Conservation (phyloP, 2,329 filamentous ascomycete species). For the Talaromyces sp. region DNA sequence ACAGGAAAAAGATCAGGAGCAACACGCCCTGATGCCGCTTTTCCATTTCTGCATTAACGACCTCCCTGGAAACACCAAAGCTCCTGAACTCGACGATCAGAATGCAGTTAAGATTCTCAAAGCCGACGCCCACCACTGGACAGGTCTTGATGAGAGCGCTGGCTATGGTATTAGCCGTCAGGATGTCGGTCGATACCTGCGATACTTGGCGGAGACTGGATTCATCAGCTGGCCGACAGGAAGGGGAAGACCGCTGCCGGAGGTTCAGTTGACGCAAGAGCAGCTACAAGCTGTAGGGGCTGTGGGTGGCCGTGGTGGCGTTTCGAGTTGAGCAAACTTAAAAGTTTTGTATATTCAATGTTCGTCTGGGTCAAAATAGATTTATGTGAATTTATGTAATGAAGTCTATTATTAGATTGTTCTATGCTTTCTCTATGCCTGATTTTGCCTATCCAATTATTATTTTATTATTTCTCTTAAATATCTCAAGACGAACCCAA, state of each 20-base stretch:
- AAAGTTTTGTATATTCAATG: neutral
- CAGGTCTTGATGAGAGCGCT: conserved; percentile 53
- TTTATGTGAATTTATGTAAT: neutral
- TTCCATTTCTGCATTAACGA: conserved; percentile 69
- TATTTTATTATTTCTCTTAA: neutral
- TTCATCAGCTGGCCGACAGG: conserved; percentile 47
- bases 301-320: conserved; percentile 12
- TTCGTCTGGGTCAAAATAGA: neutral
- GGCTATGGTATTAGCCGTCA: conserved; percentile 57
- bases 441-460: neutral
- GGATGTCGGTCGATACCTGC: conserved; percentile 59
- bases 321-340: conserved; percentile 1
- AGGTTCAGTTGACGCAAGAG: conserved; percentile 7
- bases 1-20: conserved; percentile 52
- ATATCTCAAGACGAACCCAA: neutral
- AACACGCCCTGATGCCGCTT: conserved; percentile 69
- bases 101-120: conserved; percentile 64
- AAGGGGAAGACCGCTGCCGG: conserved; percentile 9
- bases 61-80: conserved; percentile 64
- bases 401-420: neutral
- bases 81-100: conserved; percentile 68
- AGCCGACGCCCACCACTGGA: conserved; percentile 54
- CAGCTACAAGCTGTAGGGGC: conserved; percentile 12
- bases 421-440: neutral
- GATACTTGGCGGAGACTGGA: conserved; percentile 58